Evolutionary conservation across 805 yeast species (phyloP).

Genomic region (Cyberlindnera misumaiensis): DNA sequence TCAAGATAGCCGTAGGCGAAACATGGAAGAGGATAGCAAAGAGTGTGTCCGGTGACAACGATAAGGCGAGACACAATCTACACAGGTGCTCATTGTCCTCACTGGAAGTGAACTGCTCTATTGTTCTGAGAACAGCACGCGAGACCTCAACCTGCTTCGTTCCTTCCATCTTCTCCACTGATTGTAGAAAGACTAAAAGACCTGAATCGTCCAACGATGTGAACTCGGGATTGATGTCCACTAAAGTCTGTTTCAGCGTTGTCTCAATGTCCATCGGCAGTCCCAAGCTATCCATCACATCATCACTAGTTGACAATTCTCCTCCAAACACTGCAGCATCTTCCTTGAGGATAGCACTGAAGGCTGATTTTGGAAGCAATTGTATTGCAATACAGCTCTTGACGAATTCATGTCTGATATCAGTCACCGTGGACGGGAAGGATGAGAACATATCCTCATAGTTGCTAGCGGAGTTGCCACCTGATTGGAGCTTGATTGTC

Average conservation of each 20-base stretch:
- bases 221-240: slow-evolving; percentile 41
- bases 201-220: slow-evolving; percentile 46
- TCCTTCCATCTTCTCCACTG: slow-evolving; percentile 41
- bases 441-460: slow-evolving; percentile 46
- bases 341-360: slow-evolving; percentile 30
- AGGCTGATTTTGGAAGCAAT: slow-evolving; percentile 28
- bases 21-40: slow-evolving; percentile 37
- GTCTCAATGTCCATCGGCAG: slow-evolving; percentile 24
- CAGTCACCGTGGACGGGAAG: slow-evolving; percentile 39
- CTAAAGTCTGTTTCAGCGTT: slow-evolving; percentile 24
- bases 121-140: slow-evolving; percentile 25
- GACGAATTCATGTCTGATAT: slow-evolving; percentile 46
- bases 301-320: slow-evolving; percentile 27
- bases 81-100: slow-evolving; percentile 39
- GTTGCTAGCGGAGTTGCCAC: slow-evolving; percentile 10
- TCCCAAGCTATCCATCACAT: slow-evolving; percentile 28
- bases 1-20: slow-evolving; percentile 36
- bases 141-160: slow-evolving; percentile 41
- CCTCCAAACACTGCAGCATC: slow-evolving; percentile 32
- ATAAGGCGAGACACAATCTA: slow-evolving; percentile 46
- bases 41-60: slow-evolving; percentile 35
- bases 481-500: slow-evolving; percentile 15
- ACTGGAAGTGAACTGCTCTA: slow-evolving; percentile 30
- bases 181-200: slow-evolving; percentile 40
- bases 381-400: slow-evolving; percentile 35